Base-by-base conservation (phyloP, 345 rosid genomes). In the Erucastrum elatum region DNA sequence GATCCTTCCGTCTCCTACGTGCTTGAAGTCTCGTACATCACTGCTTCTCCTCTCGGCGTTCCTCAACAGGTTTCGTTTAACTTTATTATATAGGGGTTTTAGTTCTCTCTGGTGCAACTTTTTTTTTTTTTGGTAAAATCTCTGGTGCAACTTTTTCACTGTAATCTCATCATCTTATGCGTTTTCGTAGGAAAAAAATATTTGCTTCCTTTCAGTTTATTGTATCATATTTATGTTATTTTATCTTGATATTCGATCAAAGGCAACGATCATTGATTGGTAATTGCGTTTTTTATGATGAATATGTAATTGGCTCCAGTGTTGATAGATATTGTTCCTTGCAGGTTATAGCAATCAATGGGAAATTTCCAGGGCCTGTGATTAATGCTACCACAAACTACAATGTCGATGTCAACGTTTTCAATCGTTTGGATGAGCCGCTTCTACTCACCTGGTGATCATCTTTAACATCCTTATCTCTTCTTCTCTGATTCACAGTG, bases 341-440 rank as follows among this genome's bases (percentile, higher is more conserved):
- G 41, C 86, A 93, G 98, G 98, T 95, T 71, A 90, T 95, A 74
- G 99, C 93, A 0, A 70, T 95, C 5, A 93, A 93, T 76, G 90
- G 84, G 46, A 72, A 74, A 44, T 91, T 95, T 80, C 98, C 99
- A 41, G 98, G 96, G 11, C 91, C 94, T 53, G 64, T 82, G 68
- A 26, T 95, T 0, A 91, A 88, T 75, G 84, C 79, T 17, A 93
- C 99, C 1, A 95, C 99, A 9, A 93, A 95, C 80, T 65, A 93
- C 84, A 87, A 90, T 78, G 86, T 93, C 60, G 79, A 70, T 66
- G 76, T 93, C 58, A 90, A 88, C 74, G 96, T 95, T 5, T 41
- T 25, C 35, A 95, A 93, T 83, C 80, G 83, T 8, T 73, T 95
- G 85, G 93, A 93, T 75, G 99, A 91, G 78, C 65, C 86, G 70